phyloP scores from a whole-genome alignment of 169 alveolate genomes.

The Plasmodium inui region DNA sequence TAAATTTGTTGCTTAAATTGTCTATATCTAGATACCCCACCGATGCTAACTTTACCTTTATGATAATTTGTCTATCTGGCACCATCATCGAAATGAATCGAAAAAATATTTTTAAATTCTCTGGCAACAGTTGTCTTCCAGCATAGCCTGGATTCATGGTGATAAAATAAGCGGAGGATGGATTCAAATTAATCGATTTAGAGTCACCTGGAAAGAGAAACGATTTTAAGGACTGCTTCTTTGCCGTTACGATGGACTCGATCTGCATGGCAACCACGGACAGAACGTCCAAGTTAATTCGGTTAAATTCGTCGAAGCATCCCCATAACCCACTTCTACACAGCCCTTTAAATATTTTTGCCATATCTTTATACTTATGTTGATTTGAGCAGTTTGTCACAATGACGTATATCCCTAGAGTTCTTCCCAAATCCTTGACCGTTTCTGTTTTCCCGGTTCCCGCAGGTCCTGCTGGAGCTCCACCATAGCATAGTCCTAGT shows the following conservation, averaged over 20 bases:
- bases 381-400: constrained; percentile 99
- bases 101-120: constrained; percentile 94
- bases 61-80: constrained; percentile 92
- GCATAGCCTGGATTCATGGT: constrained; percentile 99
- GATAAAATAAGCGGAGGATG: constrained; percentile 95
- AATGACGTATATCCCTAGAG: constrained; percentile 96
- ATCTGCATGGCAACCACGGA: constrained; percentile 97
- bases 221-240: constrained; percentile 85
- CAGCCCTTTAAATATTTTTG: constrained; percentile 95
- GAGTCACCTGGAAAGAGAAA: constrained; percentile 87
- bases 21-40: constrained; percentile 96
- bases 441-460: constrained; percentile 99
- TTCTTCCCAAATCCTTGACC: constrained; percentile 97
- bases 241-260: constrained; percentile 93
- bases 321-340: constrained; percentile 99
- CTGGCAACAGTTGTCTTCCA: constrained; percentile 97
- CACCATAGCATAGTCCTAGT: constrained; percentile 96
- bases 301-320: constrained; percentile 98
- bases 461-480: constrained; percentile 99
- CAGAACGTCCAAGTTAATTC: constrained; percentile 96
- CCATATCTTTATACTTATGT: constrained; percentile 98
- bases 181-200: constrained; percentile 93
- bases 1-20: constrained; percentile 94
- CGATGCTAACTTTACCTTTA: constrained; percentile 95
- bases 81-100: constrained; percentile 94